A percentile compares a stretch with the other conserved stretches of the same genome.
Evolutionary conservation across 202 grass and related monocot species (phyloP).

Genomic region (Zizania palustris): DNA sequence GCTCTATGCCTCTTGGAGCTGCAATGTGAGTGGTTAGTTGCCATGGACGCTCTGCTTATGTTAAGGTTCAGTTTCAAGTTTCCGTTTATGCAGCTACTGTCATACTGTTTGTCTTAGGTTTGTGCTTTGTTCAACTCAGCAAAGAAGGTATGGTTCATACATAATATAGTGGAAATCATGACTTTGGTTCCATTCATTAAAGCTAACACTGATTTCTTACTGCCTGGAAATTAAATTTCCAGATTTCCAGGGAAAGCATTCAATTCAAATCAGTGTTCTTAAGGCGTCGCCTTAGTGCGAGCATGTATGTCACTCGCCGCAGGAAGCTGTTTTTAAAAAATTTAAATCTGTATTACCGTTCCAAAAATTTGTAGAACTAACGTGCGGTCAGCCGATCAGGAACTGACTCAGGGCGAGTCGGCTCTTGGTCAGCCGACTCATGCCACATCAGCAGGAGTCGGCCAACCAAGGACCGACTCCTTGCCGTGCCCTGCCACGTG

Average conservation of each 20-base stretch:
- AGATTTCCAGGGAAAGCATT: background rate
- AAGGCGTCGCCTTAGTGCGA: too few species aligned
- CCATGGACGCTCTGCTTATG: background rate
- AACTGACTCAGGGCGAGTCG: too few species aligned
- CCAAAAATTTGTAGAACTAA: too few species aligned
- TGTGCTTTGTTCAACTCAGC: background rate
- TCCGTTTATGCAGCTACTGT: background rate
- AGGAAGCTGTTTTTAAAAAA: too few species aligned
- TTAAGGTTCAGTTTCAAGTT: background rate
- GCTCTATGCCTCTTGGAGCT: slow-evolving; percentile 56
- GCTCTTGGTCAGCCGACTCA: too few species aligned
- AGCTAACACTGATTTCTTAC: background rate
- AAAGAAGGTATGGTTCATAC: background rate
- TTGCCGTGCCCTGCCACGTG: too few species aligned
- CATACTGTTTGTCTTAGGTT: background rate
- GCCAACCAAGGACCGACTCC: too few species aligned
- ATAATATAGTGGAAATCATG: background rate
- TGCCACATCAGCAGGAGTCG: too few species aligned
- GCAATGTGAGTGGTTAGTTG: slow-evolving; percentile 11
- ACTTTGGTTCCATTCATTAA: slow-evolving; percentile 4
- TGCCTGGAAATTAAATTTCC: background rate
- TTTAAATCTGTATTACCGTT: too few species aligned
- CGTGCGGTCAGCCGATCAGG: too few species aligned
- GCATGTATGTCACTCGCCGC: too few species aligned
- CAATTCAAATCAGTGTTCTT: background rate